Conservation (phyloP, 1,284 basidiomycete genomes). For the Takashimella tepidaria region DNA sequence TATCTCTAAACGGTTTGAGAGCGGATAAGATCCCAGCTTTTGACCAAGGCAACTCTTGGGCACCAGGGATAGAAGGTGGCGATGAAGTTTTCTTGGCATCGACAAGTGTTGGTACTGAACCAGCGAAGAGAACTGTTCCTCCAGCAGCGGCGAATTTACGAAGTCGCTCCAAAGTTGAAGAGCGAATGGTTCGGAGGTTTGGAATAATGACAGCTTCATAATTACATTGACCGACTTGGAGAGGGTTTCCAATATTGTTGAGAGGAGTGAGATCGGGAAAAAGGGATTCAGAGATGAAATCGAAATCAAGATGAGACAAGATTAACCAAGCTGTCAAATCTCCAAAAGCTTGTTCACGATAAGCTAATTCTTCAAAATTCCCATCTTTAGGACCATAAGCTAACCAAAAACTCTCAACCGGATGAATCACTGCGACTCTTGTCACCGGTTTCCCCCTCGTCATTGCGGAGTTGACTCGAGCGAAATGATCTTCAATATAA, state of each 20-base stretch:
- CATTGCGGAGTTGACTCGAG: constrained; percentile 22
- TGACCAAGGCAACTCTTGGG: constrained; percentile 11
- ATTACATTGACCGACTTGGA: constrained; percentile 22
- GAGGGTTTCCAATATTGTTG: constrained; percentile 10
- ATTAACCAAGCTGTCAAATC: constrained; percentile 30
- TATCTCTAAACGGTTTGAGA: constrained; percentile 15
- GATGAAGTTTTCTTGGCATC: constrained; percentile 9
- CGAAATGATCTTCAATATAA: constrained; percentile 29
- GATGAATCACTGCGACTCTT: constrained; percentile 30
- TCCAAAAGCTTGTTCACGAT: constrained; percentile 20
- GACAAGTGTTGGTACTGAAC: constrained; percentile 19
- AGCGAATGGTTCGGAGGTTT: constrained; percentile 25
- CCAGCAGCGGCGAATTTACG: constrained; percentile 17
- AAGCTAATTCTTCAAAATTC: constrained; percentile 19
- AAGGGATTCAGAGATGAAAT: constrained; percentile 34
- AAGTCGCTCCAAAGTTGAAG: constrained; percentile 22
- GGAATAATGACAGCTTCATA: constrained; percentile 29
- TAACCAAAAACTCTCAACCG: constrained; percentile 32
- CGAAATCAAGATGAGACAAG: constrained; percentile 25
- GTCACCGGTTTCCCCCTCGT: constrained; percentile 26
- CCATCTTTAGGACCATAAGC: constrained; percentile 23
- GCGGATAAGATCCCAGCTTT: constrained; percentile 14
- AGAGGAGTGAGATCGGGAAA: constrained; percentile 19
- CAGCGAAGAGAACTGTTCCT: constrained; percentile 24
- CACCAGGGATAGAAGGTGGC: constrained; percentile 2